phyloP scores from a whole-genome alignment of 2,329 filamentous ascomycete genomes.

The Fusarium keratoplasticum region DNA sequence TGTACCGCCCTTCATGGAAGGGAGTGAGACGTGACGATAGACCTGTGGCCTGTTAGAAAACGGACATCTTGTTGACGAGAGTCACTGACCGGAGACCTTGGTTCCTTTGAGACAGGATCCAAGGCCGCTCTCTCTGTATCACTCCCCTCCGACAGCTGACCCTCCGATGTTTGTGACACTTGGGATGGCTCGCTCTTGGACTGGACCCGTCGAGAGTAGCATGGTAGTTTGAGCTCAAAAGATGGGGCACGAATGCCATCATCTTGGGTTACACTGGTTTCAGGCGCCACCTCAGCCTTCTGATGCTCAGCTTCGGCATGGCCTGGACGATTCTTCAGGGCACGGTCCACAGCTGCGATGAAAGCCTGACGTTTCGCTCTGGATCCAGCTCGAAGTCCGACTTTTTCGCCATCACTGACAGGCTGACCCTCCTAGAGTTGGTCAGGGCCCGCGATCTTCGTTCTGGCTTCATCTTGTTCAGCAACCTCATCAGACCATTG shows the following conservation, averaged over 20 bases:
- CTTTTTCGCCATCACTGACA: neutral
- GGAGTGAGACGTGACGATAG: constrained; percentile 45
- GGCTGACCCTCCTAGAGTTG: constrained; percentile 19
- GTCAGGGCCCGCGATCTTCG: constrained; percentile 1
- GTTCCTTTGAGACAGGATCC: constrained; percentile 9
- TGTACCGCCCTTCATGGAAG: constrained; percentile 25
- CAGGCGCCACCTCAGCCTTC: constrained; percentile 36
- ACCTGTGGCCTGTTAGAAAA: constrained; percentile 18
- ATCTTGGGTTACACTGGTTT: constrained; percentile 28
- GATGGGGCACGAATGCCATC: constrained; percentile 26
- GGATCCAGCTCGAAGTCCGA: neutral
- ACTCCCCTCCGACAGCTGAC: constrained; percentile 25
- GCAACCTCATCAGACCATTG: constrained; percentile 48
- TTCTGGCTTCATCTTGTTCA: constrained; percentile 32
- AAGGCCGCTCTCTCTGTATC: constrained; percentile 11
- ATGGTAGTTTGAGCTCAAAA: constrained; percentile 48
- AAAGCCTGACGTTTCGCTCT: constrained; percentile 36
- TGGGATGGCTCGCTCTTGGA: constrained; percentile 60
- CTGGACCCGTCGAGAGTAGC: constrained; percentile 59
- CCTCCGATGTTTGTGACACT: constrained; percentile 38
- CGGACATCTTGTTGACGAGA: neutral
- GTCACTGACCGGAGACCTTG: constrained; percentile 18
- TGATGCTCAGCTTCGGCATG: constrained; percentile 20
- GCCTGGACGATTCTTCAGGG: constrained; percentile 25
- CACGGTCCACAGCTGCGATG: constrained; percentile 33